Evolutionary conservation across 768 basidiomycete genomes (phyloP).

Genomic region (Leccinum sublutescens): DNA sequence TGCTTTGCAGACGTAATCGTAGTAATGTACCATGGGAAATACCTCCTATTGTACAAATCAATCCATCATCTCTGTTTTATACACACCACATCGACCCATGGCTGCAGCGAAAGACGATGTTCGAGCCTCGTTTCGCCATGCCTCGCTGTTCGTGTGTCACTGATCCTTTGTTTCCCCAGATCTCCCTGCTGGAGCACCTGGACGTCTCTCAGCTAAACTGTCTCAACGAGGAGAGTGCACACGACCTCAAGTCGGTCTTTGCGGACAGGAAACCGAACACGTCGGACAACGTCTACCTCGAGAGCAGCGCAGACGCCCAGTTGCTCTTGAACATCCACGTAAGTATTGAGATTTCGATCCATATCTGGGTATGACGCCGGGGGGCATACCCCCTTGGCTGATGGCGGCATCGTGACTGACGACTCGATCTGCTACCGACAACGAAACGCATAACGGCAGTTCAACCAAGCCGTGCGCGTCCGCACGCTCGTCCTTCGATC

Average conservation of each 20-base stretch:
- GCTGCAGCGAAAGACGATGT: constrained; percentile 31
- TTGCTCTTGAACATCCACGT: constrained; percentile 67
- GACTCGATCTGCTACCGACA: neutral
- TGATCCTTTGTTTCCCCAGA: constrained; percentile 30
- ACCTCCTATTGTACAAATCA: constrained; percentile 15
- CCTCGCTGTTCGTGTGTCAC: neutral
- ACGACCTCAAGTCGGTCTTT: constrained; percentile 55
- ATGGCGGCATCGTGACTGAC: no score
- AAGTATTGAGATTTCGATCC: constrained; percentile 17
- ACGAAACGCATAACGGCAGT: constrained; percentile 30
- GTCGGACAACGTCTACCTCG: constrained; percentile 43
- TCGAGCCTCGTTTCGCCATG: constrained; percentile 11
- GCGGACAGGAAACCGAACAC: constrained; percentile 44
- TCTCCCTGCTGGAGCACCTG: constrained; percentile 55
- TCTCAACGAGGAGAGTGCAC: constrained; percentile 58
- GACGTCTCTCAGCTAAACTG: constrained; percentile 63
- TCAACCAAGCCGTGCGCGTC: constrained; percentile 66
- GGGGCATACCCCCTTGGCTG: no score
- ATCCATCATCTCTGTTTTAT: neutral
- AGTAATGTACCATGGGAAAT: constrained; percentile 1
- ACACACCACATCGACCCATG: constrained; percentile 18
- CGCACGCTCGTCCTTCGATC: constrained; percentile 56
- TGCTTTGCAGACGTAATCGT: constrained; percentile 11
- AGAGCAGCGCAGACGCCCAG: constrained; percentile 74
- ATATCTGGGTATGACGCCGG: neutral